Percentiles rank a stretch among this genome's conserved stretches.
Evolutionary conservation across 2,329 filamentous ascomycete species (phyloP).

Genomic region (Whalleya microplaca): DNA sequence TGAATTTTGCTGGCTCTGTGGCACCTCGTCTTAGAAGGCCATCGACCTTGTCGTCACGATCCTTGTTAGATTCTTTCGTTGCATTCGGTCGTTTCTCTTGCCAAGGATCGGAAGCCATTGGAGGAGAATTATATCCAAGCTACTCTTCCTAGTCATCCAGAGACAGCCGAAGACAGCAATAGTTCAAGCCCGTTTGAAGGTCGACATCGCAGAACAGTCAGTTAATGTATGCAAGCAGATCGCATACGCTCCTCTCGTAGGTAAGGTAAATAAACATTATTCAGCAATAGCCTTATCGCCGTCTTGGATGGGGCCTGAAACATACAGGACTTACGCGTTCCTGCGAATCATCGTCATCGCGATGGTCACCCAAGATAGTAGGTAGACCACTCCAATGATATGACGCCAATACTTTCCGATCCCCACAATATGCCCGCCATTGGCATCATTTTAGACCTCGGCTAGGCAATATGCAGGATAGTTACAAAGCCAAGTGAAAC

Average conservation of each 20-base stretch:
- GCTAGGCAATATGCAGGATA: not conserved
- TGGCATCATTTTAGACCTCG: not conserved
- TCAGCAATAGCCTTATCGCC: not conserved
- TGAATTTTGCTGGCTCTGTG: conserved; percentile 28
- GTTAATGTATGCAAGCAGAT: no score
- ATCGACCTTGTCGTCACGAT: not conserved
- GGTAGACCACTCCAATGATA: no score
- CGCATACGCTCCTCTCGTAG: not conserved
- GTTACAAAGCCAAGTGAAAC: no score
- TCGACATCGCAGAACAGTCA: no score
- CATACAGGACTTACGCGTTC: not conserved
- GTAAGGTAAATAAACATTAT: not conserved
- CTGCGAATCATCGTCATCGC: not conserved
- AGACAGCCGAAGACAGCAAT: no score
- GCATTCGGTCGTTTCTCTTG: not conserved
- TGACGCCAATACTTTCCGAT: not conserved
- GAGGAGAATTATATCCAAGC: no score
- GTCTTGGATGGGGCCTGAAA: not conserved
- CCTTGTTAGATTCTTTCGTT: not conserved
- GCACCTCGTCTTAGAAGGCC: conserved; percentile 14
- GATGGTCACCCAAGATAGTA: no score
- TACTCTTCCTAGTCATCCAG: no score
- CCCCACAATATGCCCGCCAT: not conserved
- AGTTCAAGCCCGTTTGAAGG: no score
- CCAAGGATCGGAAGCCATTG: not conserved